Percentiles rank a stretch among this genome's conserved stretches.
Conservation (phyloP, 768 basidiomycete genomes). For the Butyriboletus loyo region DNA sequence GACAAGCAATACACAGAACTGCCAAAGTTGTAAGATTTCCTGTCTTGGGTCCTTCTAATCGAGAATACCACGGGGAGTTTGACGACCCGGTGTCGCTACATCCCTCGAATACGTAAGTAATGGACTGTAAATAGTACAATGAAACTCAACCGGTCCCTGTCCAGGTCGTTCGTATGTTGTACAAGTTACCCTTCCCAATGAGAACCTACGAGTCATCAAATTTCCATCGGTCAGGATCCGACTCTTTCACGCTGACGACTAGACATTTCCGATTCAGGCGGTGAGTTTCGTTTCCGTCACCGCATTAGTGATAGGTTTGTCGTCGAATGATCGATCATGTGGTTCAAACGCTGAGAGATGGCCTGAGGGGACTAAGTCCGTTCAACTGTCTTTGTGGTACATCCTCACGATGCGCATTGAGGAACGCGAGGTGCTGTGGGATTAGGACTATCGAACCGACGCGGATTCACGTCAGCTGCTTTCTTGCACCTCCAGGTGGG, state of each 20-base stretch:
- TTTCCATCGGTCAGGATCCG: neutral
- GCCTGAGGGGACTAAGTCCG: conserved; percentile 19
- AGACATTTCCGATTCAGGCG: conserved; percentile 8
- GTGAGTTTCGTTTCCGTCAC: neutral
- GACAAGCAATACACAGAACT: conserved; percentile 28
- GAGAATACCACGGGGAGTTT: neutral
- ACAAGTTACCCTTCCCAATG: conserved; percentile 5
- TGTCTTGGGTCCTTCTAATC: neutral
- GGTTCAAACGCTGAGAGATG: conserved; percentile 17
- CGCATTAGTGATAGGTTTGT: conserved; percentile 1
- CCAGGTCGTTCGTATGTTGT: neutral
- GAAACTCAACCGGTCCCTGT: neutral
- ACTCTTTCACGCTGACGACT: neutral
- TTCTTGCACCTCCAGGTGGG: neutral
- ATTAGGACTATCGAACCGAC: conserved; percentile 20
- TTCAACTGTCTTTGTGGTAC: conserved; percentile 28
- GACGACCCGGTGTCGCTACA: neutral
- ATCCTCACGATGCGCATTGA: conserved; percentile 21
- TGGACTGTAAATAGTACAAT: conserved; percentile 3
- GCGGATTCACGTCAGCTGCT: conserved; percentile 8
- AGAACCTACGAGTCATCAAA: conserved; percentile 2
- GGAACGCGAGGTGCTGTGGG: conserved; percentile 18
- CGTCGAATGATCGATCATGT: conserved; percentile 7
- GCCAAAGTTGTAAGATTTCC: conserved; percentile 6
- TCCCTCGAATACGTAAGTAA: conserved; percentile 12